Evolutionary conservation across 1,284 basidiomycete species (phyloP).

Genomic region (Heliocybe sulcata): DNA sequence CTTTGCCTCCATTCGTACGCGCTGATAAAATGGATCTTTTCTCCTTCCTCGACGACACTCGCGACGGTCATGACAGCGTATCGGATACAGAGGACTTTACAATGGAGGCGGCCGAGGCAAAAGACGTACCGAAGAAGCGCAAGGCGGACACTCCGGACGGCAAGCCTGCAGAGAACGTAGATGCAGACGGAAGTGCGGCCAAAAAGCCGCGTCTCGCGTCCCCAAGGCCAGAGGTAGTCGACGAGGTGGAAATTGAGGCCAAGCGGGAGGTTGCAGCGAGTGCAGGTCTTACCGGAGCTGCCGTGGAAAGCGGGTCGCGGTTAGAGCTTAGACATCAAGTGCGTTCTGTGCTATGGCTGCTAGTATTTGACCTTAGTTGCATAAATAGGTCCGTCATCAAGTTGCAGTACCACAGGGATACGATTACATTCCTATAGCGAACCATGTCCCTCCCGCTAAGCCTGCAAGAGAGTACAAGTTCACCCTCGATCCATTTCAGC

Average conservation of each 20-base stretch:
- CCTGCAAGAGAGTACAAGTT: slow-evolving; percentile 95
- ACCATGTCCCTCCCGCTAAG: slow-evolving; percentile 88
- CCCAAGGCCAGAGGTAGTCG: slow-evolving; percentile 69
- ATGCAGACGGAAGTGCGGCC: slow-evolving; percentile 15
- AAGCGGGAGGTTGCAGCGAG: slow-evolving; percentile 84
- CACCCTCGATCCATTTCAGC: slow-evolving; percentile 96
- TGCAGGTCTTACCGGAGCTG: slow-evolving; percentile 69
- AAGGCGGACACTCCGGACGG: slow-evolving; percentile 14
- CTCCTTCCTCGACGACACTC: slow-evolving; percentile 31
- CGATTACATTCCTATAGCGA: slow-evolving; percentile 85
- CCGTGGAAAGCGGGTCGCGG: slow-evolving; percentile 57
- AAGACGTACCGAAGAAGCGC: slow-evolving; percentile 19
- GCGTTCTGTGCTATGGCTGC: slow-evolving; percentile 12
- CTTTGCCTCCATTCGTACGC: background rate
- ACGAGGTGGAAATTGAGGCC: slow-evolving; percentile 87
- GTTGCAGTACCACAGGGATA: slow-evolving; percentile 94
- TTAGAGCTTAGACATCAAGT: slow-evolving; percentile 79
- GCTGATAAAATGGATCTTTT: slow-evolving; percentile 29
- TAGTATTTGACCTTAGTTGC: background rate
- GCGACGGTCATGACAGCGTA: slow-evolving; percentile 15
- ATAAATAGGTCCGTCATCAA: slow-evolving; percentile 77
- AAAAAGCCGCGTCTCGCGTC: slow-evolving; percentile 50
- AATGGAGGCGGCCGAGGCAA: slow-evolving; percentile 11
- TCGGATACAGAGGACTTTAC: slow-evolving; percentile 2
- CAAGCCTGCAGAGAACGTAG: slow-evolving; percentile 9